Base-by-base conservation (phyloP, 1,139 yeast species). In the Meyerozyma elateridarum region DNA sequence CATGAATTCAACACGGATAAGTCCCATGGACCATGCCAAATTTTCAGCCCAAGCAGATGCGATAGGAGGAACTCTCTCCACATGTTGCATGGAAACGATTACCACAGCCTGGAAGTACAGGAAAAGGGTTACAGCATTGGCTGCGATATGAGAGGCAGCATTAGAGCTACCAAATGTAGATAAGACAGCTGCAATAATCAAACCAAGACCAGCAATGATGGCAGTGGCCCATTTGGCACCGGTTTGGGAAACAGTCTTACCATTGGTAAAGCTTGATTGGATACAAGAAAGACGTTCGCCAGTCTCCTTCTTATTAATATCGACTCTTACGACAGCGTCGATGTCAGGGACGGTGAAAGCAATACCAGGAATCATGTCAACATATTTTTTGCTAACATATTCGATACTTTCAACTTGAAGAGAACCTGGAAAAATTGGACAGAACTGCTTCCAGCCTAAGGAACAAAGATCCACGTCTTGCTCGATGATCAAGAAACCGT, bases 191-290 rank as follows among this genome's bases (percentile, higher is more conserved):
- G 87, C 82, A 18, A 77, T 64, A 31, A 83, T 56, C 36, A 83
- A 59, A n/a, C 93, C 91, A 26, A 80, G 54, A 37, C 91, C 93
- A 1, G 91, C 89, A 45, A 82, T 62, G 12, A 79, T 78, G 0
- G 93, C 93, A 19, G 91, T 80, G 11, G 84, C 88, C 93, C 93
- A 83, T 56, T 81, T 79, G 30, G 79, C 87, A 40, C 88, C 89
- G 3, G 75, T 61, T 52, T 83, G 91, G 20, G 82, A 62, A 21
- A 83, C 85, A 4, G 89, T 79, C 48, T 77, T 81, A 30, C 89
- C 88, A 49, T 83, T 83, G 15, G 79, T 53, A 52, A 83, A 81
- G 37, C 66, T 62, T 3, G 84, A 76, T 51, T 82, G 89, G 36
- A 83, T 65, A 58, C 93, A 83, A 22, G 85, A 83, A 34, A 82